A percentile compares a stretch with the other conserved stretches of the same genome.
Evolutionary conservation across 176 grass and related monocot species (phyloP).

Genomic region (Luzula sylvatica): DNA sequence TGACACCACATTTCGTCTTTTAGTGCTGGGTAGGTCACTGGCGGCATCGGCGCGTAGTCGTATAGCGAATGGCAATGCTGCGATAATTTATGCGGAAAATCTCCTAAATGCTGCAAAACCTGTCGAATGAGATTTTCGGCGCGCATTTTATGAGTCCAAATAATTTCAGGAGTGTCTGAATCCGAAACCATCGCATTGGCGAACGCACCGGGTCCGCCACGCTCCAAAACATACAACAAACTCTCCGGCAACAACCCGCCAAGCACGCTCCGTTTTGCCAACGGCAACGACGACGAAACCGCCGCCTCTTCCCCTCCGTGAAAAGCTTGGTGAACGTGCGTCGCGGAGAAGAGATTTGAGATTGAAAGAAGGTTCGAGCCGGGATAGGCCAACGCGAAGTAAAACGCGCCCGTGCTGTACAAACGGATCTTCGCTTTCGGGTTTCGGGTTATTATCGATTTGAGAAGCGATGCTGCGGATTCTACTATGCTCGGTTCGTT

Average conservation of each 20-base stretch:
- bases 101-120: constrained; percentile 94
- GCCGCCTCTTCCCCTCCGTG: constrained; percentile 99
- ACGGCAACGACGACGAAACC: constrained; percentile 75
- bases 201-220: constrained; percentile 81
- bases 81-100: constrained; percentile 95
- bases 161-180: constrained; percentile 98
- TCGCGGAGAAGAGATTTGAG: constrained; percentile 71
- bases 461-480: constrained; percentile 72
- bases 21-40: constrained; percentile 87
- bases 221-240: constrained; percentile 88
- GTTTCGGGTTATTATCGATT: constrained; percentile 93
- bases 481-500: constrained; percentile 96
- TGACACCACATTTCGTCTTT: constrained; percentile 99
- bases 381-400: constrained; percentile 82
- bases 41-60: constrained; percentile 99
- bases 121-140: constrained; percentile 94
- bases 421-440: constrained; percentile 96
- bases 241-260: constrained; percentile 93
- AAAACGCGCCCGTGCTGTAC: constrained; percentile 89
- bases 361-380: constrained; percentile 96
- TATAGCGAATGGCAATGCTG: constrained; percentile 94
- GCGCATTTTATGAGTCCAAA: constrained; percentile 99
- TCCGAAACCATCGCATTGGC: constrained; percentile 90
- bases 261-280: constrained; percentile 89
- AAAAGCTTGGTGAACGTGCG: constrained; percentile 96